A percentile compares a stretch with the other conserved stretches of the same genome.
phyloP scores from a whole-genome alignment of 306 rosid species.

The Citrullus colocynthis region DNA sequence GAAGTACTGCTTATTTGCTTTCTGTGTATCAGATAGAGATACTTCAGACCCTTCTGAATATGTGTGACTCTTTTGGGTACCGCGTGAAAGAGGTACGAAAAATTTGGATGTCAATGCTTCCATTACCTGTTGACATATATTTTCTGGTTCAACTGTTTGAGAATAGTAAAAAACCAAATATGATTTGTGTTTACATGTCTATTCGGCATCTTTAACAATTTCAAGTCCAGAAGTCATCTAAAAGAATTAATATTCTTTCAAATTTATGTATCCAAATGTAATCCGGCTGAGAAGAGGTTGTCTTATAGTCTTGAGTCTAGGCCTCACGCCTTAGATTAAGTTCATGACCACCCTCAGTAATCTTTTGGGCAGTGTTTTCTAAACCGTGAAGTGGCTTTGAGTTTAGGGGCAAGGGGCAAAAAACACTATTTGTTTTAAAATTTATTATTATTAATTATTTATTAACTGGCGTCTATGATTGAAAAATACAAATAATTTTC shows the following conservation, averaged over 20 bases:
- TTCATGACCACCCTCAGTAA: neutral
- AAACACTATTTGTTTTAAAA: neutral
- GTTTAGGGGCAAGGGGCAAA: neutral
- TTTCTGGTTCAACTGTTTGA: neutral
- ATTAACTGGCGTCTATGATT: neutral
- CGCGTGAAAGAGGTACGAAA: slow-evolving; percentile 38
- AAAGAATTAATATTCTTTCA: neutral
- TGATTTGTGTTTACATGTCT: neutral
- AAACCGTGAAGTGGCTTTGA: neutral
- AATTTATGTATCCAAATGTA: neutral
- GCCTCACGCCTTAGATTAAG: neutral
- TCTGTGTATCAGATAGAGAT: slow-evolving; percentile 44
- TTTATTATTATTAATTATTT: no score
- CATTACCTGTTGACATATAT: neutral
- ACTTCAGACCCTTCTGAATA: slow-evolving; percentile 58
- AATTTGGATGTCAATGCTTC: neutral
- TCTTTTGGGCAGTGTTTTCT: neutral
- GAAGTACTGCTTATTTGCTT: slow-evolving; percentile 12
- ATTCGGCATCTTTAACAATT: neutral
- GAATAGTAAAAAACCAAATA: neutral
- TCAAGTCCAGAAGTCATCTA: neutral
- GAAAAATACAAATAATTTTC: neutral
- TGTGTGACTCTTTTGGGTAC: slow-evolving; percentile 50
- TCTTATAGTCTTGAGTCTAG: neutral
- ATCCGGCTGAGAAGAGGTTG: neutral